Conservation (phyloP, 768 basidiomycete genomes). For the Russula dissimulans region DNA sequence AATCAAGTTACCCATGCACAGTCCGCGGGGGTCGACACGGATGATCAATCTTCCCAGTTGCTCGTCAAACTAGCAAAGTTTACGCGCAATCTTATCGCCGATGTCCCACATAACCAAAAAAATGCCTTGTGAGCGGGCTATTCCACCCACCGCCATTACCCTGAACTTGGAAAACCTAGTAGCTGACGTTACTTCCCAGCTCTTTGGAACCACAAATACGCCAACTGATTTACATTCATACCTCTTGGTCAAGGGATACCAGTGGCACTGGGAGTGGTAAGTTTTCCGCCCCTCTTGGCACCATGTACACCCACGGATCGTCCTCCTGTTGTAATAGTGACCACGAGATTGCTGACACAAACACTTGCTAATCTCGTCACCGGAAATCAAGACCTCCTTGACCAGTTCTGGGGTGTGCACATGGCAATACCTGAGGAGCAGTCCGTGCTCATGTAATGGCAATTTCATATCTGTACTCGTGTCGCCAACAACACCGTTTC, state of each 20-base stretch:
- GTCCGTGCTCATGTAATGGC: constrained; percentile 56
- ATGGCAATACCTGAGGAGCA: constrained; percentile 63
- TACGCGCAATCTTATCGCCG: constrained; percentile 79
- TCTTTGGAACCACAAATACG: constrained; percentile 65
- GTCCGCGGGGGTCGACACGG: constrained; percentile 34
- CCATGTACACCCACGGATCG: not conserved
- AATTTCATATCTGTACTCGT: constrained; percentile 2
- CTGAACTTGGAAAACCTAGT: not conserved
- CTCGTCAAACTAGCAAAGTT: constrained; percentile 48
- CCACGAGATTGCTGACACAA: constrained; percentile 64
- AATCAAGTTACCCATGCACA: constrained; percentile 21
- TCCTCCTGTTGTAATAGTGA: constrained; percentile 35
- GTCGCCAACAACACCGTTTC: not conserved
- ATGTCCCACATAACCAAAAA: constrained; percentile 59
- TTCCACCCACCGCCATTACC: not conserved
- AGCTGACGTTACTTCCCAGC: constrained; percentile 30
- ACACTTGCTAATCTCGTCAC: constrained; percentile 80
- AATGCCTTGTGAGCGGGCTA: constrained; percentile 56
- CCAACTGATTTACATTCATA: constrained; percentile 58
- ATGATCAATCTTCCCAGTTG: constrained; percentile 28
- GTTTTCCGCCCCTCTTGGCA: not conserved
- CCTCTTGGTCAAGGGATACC: constrained; percentile 59
- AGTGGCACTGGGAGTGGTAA: constrained; percentile 37
- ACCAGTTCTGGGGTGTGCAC: constrained; percentile 55
- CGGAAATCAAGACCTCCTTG: constrained; percentile 48